These are phyloP conservation scores for Flaveria trinervia DNA, from an alignment of 129 eudicot species.

Conservation along the genomic window DNA sequence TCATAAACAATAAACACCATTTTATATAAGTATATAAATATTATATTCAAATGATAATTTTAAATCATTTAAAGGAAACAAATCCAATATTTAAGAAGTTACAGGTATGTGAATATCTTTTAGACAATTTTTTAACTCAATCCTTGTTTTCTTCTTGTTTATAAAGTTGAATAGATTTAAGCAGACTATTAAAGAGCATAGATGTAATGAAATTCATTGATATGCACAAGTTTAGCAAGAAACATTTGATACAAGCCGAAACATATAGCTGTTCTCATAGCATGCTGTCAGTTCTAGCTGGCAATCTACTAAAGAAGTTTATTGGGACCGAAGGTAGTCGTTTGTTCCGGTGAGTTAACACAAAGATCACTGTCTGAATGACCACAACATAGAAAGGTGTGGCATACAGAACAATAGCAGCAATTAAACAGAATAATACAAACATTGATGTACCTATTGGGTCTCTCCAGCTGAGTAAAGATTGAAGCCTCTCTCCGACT, in stretches of 20 bases:
- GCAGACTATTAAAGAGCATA: no score
- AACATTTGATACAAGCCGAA: not conserved
- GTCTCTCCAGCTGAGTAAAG: conserved; percentile 51
- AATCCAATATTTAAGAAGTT: not conserved
- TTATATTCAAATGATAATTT: no score
- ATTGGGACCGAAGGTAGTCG: conserved; percentile 34
- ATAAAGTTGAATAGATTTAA: no score
- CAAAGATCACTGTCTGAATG: conserved; percentile 30
- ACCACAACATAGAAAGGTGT: conserved; percentile 42
- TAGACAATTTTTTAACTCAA: no score
- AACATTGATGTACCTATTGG: conserved; percentile 43
- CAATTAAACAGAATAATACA: conserved; percentile 42
- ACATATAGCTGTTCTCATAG: conserved; percentile 27
- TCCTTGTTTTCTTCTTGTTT: no score
- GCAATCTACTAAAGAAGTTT: conserved; percentile 53
- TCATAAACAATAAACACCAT: no score
- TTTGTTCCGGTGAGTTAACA: conserved; percentile 40
- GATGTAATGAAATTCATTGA: no score
- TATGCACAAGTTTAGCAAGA: no score
- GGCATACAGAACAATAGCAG: conserved; percentile 42
- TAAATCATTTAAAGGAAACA: no score
- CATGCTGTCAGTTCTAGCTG: conserved; percentile 49
- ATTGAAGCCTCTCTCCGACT: conserved; percentile 44
- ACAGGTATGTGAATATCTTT: no score
- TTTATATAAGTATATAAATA: no score